Conservation (phyloP, 2,329 filamentous ascomycete species). For the Fusarium drepaniforme region DNA sequence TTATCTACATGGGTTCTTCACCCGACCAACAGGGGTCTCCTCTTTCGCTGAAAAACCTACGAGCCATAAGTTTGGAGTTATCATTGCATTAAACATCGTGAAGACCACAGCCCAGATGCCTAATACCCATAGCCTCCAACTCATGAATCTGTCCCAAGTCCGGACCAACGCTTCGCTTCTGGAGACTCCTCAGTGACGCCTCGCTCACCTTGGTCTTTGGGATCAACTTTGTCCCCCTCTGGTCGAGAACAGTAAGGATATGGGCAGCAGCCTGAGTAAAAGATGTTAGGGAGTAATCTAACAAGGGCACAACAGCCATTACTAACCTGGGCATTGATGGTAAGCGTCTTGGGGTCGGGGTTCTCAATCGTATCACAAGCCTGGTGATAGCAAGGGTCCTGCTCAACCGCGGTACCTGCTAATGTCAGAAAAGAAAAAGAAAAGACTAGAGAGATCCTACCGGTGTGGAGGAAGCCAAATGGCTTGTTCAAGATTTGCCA, state of each 20-base stretch:
- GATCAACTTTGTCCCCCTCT: slow-evolving; percentile 40
- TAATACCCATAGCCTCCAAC: slow-evolving; percentile 50
- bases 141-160: slow-evolving; percentile 45
- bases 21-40: too few species aligned
- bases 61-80: not conserved
- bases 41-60: too few species aligned
- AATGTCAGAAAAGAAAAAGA: not conserved
- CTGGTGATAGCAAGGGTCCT: slow-evolving; percentile 47
- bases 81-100: slow-evolving; percentile 22
- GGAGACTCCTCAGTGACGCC: slow-evolving; percentile 19
- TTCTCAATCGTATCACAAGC: slow-evolving; percentile 54
- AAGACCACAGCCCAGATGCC: slow-evolving; percentile 50
- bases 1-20: too few species aligned
- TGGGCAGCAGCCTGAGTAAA: slow-evolving; percentile 58
- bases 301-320: accelerated
- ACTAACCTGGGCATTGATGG: slow-evolving; percentile 39
- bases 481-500: slow-evolving; percentile 46
- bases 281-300: not conserved
- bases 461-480: slow-evolving; percentile 39
- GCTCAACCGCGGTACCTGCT: slow-evolving; percentile 24
- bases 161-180: slow-evolving; percentile 22
- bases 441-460: not conserved
- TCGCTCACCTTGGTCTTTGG: slow-evolving; percentile 41
- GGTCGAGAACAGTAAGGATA: slow-evolving; percentile 47
- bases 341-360: slow-evolving; percentile 46